phyloP scores from a whole-genome alignment of 768 basidiomycete species.

The Phlegmacium glaucopus region DNA sequence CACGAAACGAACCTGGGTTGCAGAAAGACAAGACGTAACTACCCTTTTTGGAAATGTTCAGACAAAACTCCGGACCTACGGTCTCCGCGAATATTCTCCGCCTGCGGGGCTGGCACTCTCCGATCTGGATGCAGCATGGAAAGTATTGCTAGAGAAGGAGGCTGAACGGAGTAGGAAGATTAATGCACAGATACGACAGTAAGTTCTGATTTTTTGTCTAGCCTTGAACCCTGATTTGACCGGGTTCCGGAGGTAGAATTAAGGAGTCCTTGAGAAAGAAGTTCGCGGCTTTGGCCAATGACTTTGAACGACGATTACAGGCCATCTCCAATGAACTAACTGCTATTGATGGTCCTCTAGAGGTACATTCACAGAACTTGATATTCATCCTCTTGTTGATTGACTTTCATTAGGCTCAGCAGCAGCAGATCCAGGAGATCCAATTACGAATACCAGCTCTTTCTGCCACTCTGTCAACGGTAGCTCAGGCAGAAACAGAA shows the following conservation, averaged over 20 bases:
- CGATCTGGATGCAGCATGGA: slow-evolving; percentile 82
- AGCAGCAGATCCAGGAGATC: slow-evolving; percentile 60
- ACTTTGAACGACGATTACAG: slow-evolving; percentile 67
- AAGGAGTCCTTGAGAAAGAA: slow-evolving; percentile 76
- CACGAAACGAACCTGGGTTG: slow-evolving; percentile 83
- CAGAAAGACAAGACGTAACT: slow-evolving; percentile 83
- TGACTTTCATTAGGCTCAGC: slow-evolving; percentile 49
- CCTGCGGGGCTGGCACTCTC: slow-evolving; percentile 61
- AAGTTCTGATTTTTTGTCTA: slow-evolving; percentile 22
- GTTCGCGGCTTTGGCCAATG: slow-evolving; percentile 76
- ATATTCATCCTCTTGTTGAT: not conserved
- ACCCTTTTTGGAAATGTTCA: slow-evolving; percentile 91
- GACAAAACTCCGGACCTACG: slow-evolving; percentile 91
- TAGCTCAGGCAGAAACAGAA: slow-evolving; percentile 66
- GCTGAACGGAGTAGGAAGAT: slow-evolving; percentile 75
- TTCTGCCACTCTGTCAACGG: slow-evolving; percentile 49
- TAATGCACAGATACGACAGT: slow-evolving; percentile 89
- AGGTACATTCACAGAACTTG: slow-evolving; percentile 43
- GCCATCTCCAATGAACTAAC: slow-evolving; percentile 69
- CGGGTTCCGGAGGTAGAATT: slow-evolving; percentile 48
- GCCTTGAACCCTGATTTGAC: not conserved
- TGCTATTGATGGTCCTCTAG: slow-evolving; percentile 69
- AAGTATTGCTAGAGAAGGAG: slow-evolving; percentile 66
- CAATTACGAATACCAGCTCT: slow-evolving; percentile 67
- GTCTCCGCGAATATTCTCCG: slow-evolving; percentile 80